Conservation (phyloP, 371 early-diverging fungal genomes). For the Mortierella sp. region DNA sequence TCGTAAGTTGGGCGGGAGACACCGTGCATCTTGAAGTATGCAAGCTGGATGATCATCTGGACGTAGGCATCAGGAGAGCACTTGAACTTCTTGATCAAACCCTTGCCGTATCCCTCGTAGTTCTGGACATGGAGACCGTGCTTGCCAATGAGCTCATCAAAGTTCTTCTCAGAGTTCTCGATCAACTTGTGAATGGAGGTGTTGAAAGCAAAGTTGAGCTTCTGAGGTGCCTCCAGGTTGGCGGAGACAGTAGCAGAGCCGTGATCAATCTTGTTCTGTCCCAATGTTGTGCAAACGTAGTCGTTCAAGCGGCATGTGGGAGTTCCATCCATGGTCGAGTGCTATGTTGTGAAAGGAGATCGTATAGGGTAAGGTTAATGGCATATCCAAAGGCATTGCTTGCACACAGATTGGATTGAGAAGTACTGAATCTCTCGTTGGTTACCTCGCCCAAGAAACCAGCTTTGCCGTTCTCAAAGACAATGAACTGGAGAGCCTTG, state of each 20-base stretch:
- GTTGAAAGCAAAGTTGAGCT: slow-evolving; percentile 77
- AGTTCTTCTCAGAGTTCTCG: slow-evolving; percentile 69
- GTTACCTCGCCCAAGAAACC: slow-evolving; percentile 90
- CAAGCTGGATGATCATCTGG: slow-evolving; percentile 97
- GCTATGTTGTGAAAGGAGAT: slow-evolving; percentile 51
- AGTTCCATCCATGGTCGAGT: slow-evolving; percentile 97
- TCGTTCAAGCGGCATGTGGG: slow-evolving; percentile 83
- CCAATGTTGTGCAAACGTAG: slow-evolving; percentile 60
- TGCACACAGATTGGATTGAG: too few species aligned
- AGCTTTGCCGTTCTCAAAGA: slow-evolving; percentile 95
- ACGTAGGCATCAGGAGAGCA: slow-evolving; percentile 92
- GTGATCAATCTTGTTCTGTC: slow-evolving; percentile 71
- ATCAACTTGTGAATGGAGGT: slow-evolving; percentile 65
- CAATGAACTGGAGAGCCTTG: slow-evolving; percentile 92
- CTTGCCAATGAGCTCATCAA: slow-evolving; percentile 74
- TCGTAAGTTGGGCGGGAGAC: slow-evolving; percentile 88
- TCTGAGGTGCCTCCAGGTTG: slow-evolving; percentile 69
- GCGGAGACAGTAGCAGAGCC: slow-evolving; percentile 61
- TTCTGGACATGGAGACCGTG: slow-evolving; percentile 87
- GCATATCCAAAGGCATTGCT: neutral
- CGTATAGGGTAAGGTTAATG: neutral
- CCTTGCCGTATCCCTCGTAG: slow-evolving; percentile 91
- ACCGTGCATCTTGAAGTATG: slow-evolving; percentile 92
- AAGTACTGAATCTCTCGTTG: too few species aligned
- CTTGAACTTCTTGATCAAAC: slow-evolving; percentile 89